Base-by-base conservation (phyloP, 2,329 filamentous ascomycete species). In the Monosporascus sp. region DNA sequence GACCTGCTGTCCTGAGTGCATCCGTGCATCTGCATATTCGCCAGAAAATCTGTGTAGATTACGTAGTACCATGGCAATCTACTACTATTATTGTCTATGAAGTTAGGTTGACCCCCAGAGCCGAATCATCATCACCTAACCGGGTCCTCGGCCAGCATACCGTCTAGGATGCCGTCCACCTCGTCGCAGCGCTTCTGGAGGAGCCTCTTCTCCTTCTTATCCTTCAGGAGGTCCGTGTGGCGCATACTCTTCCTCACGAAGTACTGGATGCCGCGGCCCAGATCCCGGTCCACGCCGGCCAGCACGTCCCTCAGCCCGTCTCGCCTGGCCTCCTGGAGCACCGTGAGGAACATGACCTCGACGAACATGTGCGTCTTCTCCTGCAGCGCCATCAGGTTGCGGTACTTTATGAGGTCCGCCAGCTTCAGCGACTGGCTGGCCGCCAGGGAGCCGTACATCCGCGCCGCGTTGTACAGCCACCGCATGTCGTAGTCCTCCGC, bases 331-430 rank as follows among this genome's bases (percentile, higher is more conserved):
- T 87, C 81, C 46, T 89, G 78, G 35, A 97, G 81, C 14, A 91
- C 71, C 2, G 85, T 88, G 48, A 94, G 84, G 17, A 97, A 76
- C 60, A 97, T 72, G 7, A 94, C 75, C 69, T 97, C 91, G 46
- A 92, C 78, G 65, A 97, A 94, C 24, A 82, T 82, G 53, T 81
- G 84, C 0, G 89, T 90, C 71, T 88, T 91, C 7, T 82, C 74
- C 65, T 91, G 88, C 49, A 96, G 71, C 60, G 89, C 89, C 1
- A 85, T 81, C 51, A 97, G 82, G 59, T 94, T 91, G 45, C 97
- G 79, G 17, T 84, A 84, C 71, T 88, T 86, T 44, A 87, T 70
- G 7, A 84, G 65, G 14, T 70, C 70, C 20, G 51, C 52, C 17
- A 84, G 69, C 5, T 70, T 69, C 44, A 83, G 63, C 17, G 69